Base-by-base conservation (phyloP, 2,329 filamentous ascomycete species). In the Cladosporium sp. region DNA sequence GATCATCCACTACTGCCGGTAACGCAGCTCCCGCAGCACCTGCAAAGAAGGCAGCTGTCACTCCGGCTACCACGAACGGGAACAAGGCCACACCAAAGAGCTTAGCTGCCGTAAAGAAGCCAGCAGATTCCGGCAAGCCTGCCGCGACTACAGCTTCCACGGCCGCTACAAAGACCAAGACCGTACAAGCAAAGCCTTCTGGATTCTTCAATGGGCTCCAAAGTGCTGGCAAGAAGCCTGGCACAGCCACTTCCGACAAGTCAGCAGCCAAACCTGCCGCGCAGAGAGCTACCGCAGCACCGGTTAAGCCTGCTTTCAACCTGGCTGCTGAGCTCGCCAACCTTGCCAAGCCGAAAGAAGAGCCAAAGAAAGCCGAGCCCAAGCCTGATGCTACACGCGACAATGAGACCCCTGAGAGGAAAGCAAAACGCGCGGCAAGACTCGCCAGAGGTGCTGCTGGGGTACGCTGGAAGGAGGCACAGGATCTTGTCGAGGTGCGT, bases 391-490 rank as follows among this genome's bases (percentile, higher is more conserved):
- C 49, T 23, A 12, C 63, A 16, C 8, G 44, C 18, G 63, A 65
- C 23, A 80, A 83, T 0, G 91, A 93, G 75, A 92, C 89, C 0
- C 80, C 87, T 0, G 89, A 91, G 71, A 85, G 92, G 73, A 88
- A 83, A 71, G 80, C 83, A 1, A 90, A 87, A 72, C 86, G 91
- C 12, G 79, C 92, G 5, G 86, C 90, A 40, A 93, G 92, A 72
- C 90, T 93, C 74, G 84, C 86, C 66, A 85, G 91, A 58, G 85
- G 89, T 40, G 87, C 89, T 68, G 80, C 93, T 26, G 85, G 88
- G 14, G 91, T 94, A 6, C 84, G 80, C 7, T 94, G 90, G 83
- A 91, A 89, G 73, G 83, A 87, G 0, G 90, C 89, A 59, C 80
- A 84, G 21, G 85, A 87, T 33, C 82, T 94, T 33, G 88, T 88